Evolutionary conservation across 1,284 basidiomycete genomes (phyloP).

Genomic region (Rhodotorula sp.): DNA sequence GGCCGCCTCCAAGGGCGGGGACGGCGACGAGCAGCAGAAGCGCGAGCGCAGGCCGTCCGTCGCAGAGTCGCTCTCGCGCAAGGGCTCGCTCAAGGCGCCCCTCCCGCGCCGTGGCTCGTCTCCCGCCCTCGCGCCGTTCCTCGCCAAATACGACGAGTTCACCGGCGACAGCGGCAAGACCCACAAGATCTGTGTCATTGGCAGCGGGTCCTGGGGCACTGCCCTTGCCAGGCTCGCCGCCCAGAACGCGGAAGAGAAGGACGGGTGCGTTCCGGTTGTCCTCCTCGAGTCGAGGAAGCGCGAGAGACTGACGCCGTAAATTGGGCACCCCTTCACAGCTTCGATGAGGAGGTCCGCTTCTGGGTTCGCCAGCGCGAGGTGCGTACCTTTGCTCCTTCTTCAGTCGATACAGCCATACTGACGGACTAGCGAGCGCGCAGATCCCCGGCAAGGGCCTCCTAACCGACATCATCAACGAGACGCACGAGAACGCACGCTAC

Average conservation of each 20-base stretch:
- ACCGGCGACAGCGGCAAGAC: constrained; percentile 22
- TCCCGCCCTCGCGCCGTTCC: constrained; percentile 36
- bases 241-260: constrained; percentile 36
- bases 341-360: constrained; percentile 41
- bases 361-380: constrained; percentile 44
- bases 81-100: constrained; percentile 32
- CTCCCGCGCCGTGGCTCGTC: constrained; percentile 28
- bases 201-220: constrained; percentile 40
- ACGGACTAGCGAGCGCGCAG: constrained; percentile 1
- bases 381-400: neutral
- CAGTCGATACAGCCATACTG: too few relatives aligned
- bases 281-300: too few relatives aligned
- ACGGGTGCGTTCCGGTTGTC: constrained; percentile 9
- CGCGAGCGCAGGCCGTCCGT: constrained; percentile 8
- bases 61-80: constrained; percentile 33
- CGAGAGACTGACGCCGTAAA: neutral
- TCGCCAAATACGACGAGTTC: constrained; percentile 41
- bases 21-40: neutral
- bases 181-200: constrained; percentile 41
- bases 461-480: constrained; percentile 49
- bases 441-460: constrained; percentile 41
- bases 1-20: neutral
- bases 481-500: constrained; percentile 61
- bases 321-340: neutral
- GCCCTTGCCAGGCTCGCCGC: constrained; percentile 40